Evolutionary conservation across 441 rosid species (phyloP), one percentile per base, ranked within the genome.

Genomic region (Jatropha podagrica): DNA sequence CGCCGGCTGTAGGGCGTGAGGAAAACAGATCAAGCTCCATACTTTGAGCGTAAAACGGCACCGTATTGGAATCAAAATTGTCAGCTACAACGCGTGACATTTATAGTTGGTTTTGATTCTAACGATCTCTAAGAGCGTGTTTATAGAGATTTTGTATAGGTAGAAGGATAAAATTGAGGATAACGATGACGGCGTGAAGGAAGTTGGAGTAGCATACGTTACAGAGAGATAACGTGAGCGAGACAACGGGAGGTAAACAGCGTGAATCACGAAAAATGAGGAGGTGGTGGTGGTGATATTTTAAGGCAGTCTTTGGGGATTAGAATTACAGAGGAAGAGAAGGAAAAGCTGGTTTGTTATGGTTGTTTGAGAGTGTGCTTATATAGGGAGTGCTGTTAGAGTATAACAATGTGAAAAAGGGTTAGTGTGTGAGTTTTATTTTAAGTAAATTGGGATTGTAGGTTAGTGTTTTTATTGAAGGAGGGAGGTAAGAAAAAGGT

Each of bases 81-180:
- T 89, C 86, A 0, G 92, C 96, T 2, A 86, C 85, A 20, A 81
- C 81, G 17, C 91, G 95, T 65, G 95, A 84, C 95, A 92, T 92
- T 40, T 26, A n/a, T 9, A 11, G 44, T 3, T 32, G 9, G 6
- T 32, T 3, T 26, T 44, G 52, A 12, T 5, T 14, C 6, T 10
- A 41, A 11, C 7, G 9, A 56, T 13, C 7, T 18, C 7, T 17
- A 7, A 10, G 32, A 23, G 18, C n/a, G 56, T 0, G 13, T 23
- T 40, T 67, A 76, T 38, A 60, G 66, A 26, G 14, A 23, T 59
- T n/a, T 7, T 42, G 8, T 26, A 23, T 26, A 64, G 32, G 55
- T 26, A 14, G 54, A 52, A 17, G 40, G 42, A 13, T 49, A 15
- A 74, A n/a, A 11, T 7, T 23, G 54, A 54, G 1, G 32, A 14